These are phyloP conservation scores for Scytalidium sp. DNA, from an alignment of 2,329 filamentous ascomycete species.

Conservation along the genomic window DNA sequence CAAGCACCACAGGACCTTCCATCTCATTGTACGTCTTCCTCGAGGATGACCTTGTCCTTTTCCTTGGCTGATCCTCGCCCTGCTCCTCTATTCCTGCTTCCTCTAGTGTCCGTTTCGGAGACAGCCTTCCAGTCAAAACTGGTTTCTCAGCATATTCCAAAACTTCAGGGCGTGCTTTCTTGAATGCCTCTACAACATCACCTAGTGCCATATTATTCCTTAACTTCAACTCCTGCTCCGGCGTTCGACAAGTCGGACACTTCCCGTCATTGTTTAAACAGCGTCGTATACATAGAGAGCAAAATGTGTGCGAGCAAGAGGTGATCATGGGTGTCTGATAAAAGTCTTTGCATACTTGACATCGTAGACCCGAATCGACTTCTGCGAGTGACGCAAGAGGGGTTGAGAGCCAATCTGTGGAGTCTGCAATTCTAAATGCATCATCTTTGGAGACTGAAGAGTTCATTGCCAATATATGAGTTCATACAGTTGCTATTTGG, in stretches of 20 bases:
- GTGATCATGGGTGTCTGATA: conserved; percentile 94
- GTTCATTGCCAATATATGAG: conserved; percentile 1
- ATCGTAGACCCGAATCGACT: conserved; percentile 84
- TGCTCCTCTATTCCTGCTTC: conserved; percentile 24
- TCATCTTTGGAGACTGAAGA: conserved; percentile 11
- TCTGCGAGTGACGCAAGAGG: conserved; percentile 61
- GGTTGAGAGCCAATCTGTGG: conserved; percentile 81
- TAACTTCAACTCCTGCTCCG: conserved; percentile 81
- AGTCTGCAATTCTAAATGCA: conserved; percentile 57
- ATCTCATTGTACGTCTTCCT: conserved; percentile 40
- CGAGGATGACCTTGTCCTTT: conserved; percentile 51
- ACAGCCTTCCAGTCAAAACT: conserved; percentile 18
- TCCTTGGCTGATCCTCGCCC: conserved; percentile 34
- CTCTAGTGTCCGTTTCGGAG: conserved; percentile 52
- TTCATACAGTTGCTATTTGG: conserved; percentile 1
- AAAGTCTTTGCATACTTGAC: conserved; percentile 98
- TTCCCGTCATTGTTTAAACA: conserved; percentile 79
- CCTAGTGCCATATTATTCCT: conserved; percentile 82
- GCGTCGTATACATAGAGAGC: conserved; percentile 89
- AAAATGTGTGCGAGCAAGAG: conserved; percentile 93
- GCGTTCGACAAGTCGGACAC: conserved; percentile 78
- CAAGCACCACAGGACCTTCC: conserved; percentile 28
- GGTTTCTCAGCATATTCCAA: conserved; percentile 60
- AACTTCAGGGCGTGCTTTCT: conserved; percentile 57
- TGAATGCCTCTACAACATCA: conserved; percentile 79